Conservation (phyloP, 2,329 filamentous ascomycete genomes). For the Talaromyces amestolkiae region DNA sequence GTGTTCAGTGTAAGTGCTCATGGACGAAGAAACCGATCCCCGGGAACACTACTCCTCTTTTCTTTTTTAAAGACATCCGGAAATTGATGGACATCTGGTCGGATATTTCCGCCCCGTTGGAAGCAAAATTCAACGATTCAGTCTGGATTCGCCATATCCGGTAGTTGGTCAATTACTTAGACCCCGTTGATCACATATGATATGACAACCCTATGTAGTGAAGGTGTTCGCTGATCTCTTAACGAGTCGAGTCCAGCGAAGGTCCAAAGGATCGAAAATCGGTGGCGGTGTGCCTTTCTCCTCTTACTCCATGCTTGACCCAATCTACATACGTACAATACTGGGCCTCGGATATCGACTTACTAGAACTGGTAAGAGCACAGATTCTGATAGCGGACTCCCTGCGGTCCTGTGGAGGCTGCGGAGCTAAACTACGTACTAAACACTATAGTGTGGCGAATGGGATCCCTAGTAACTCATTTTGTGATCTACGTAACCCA, state of each 20-base stretch:
- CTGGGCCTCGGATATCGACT: background rate
- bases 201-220: background rate
- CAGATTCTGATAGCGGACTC: background rate
- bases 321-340: too few relatives aligned
- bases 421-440: background rate
- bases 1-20: background rate
- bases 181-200: background rate
- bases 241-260: background rate
- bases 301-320: background rate
- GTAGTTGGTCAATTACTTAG: background rate
- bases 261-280: background rate
- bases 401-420: background rate
- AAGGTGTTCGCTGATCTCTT: background rate
- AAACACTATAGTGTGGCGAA: background rate
- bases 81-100: background rate
- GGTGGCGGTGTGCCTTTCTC: background rate
- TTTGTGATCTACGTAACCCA: background rate
- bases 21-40: background rate
- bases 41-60: background rate
- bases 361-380: background rate
- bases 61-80: background rate
- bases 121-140: background rate
- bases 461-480: background rate
- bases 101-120: background rate
- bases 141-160: background rate